Evolutionary conservation across 1,284 basidiomycete genomes (phyloP), one percentile per base, ranked within the genome.

Genomic region (Termitomyces sp.): DNA sequence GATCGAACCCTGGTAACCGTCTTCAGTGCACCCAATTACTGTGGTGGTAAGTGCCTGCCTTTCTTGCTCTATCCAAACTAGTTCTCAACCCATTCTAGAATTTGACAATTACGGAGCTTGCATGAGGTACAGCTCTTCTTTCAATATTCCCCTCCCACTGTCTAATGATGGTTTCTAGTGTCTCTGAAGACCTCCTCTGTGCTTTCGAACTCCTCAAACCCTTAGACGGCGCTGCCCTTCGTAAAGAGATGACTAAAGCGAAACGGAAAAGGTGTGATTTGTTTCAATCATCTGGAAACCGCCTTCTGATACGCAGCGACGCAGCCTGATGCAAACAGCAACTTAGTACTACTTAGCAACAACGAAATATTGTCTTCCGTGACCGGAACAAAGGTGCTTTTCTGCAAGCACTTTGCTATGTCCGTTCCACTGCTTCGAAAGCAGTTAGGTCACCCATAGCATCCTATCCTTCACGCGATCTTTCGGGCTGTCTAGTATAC

Each of bases 161-260:
- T 54, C 44, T 57, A 50, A 57, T 64, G 42, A 57, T 42, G 57
- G 16, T 35, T 55, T 50, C 41, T 75, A 92, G 91, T 63, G 96
- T 99, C 7, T 97, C 94, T 13, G 96, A 98, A 72, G 97, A 99
- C 68, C 72, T 99, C 52, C 75, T 99, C 35, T 99, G 97, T 65
- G 96, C 97, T 11, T 99, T 99, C 64, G 96, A 99, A 71, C 77
- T 99, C 52, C 82, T 99, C 57, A 97, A 98, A 68, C 96, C 96
- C 5, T 77, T 99, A 60, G 96, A 98, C 64, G 93, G 93, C 3
- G 88, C 93, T 14, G 95, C 95, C 43, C 72, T 98, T 60, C 92
- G 95, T 64, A 99, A 98, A 74, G 96, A 98, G 70, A 97, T 99
- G 94, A 95, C 93, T 30, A 97, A 97, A 74, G 93, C 91, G 55